Percentiles rank a stretch among this genome's conserved stretches.
These are phyloP conservation scores for Ogataea paradorogensis DNA, from an alignment of 805 yeast species.

Conservation along the genomic window DNA sequence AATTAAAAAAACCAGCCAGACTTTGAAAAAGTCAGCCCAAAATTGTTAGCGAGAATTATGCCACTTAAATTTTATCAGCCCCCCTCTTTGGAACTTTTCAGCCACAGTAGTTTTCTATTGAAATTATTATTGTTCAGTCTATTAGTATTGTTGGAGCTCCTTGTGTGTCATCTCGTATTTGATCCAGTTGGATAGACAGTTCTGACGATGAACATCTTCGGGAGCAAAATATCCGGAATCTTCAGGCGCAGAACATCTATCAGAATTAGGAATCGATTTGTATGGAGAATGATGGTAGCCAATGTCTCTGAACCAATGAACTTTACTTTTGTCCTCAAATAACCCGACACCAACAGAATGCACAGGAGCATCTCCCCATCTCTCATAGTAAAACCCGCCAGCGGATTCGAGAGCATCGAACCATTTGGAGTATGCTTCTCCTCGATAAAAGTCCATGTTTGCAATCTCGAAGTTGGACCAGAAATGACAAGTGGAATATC, in stretches of 20 bases:
- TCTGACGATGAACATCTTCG: conserved; percentile 33
- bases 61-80: background rate
- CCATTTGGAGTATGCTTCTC: conserved; percentile 66
- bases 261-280: conserved; percentile 71
- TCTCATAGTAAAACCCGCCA: conserved; percentile 83
- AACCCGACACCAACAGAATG: conserved; percentile 72
- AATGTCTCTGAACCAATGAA: conserved; percentile 87
- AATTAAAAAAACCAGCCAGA: conserved; percentile 4
- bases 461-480: conserved; percentile 90
- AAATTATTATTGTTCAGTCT: background rate
- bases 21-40: background rate
- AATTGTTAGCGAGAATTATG: background rate
- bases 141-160: conserved; percentile 32
- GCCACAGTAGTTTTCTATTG: background rate
- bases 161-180: conserved; percentile 36
- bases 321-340: conserved; percentile 64
- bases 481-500: conserved; percentile 70
- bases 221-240: conserved; percentile 35
- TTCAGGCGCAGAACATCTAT: conserved; percentile 41
- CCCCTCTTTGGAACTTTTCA: background rate
- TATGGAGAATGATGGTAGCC: conserved; percentile 78
- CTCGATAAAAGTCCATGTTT: conserved; percentile 75
- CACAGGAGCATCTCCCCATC: conserved; percentile 95
- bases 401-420: conserved; percentile 63
- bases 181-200: conserved; percentile 36